Evolutionary conservation across 352 stramenopile species (phyloP).

Genomic region (Globisporangium nunn): DNA sequence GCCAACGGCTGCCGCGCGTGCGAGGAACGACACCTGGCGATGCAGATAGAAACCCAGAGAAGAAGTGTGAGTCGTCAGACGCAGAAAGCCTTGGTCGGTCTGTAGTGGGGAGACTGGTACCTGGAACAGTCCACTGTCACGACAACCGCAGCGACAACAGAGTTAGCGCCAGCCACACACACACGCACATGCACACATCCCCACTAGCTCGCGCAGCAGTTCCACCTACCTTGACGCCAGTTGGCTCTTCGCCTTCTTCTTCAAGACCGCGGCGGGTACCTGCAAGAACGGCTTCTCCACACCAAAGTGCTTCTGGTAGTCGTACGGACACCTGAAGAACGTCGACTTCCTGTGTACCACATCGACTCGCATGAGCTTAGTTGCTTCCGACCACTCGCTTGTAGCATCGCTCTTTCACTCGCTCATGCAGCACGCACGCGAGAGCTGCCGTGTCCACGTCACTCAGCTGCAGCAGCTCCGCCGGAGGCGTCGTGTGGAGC

Average conservation of each 20-base stretch:
- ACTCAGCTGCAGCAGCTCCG: slow-evolving; percentile 22
- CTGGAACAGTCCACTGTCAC: slow-evolving; percentile 12
- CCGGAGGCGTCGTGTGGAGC: slow-evolving; percentile 49
- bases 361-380: slow-evolving; percentile 33
- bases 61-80: not conserved
- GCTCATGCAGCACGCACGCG: slow-evolving; percentile 11
- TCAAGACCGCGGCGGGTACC: not conserved
- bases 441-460: slow-evolving; percentile 10
- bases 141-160: slow-evolving; percentile 78
- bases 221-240: not conserved
- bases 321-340: slow-evolving; percentile 28
- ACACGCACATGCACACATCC: too few relatives aligned
- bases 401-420: not conserved
- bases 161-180: not conserved
- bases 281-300: slow-evolving; percentile 7
- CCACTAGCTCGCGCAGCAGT: slow-evolving; percentile 19
- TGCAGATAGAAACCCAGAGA: not conserved
- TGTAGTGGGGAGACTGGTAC: too few relatives aligned
- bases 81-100: not conserved
- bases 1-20: slow-evolving; percentile 8
- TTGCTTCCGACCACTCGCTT: slow-evolving; percentile 20
- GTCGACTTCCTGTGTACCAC: slow-evolving; percentile 92
- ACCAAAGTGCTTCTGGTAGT: slow-evolving; percentile 8
- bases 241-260: not conserved
- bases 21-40: slow-evolving; percentile 8